Evolutionary conservation across 371 early-diverging fungal species (phyloP), one percentile per base, ranked within the genome.

Genomic region (Mycotypha africana): DNA sequence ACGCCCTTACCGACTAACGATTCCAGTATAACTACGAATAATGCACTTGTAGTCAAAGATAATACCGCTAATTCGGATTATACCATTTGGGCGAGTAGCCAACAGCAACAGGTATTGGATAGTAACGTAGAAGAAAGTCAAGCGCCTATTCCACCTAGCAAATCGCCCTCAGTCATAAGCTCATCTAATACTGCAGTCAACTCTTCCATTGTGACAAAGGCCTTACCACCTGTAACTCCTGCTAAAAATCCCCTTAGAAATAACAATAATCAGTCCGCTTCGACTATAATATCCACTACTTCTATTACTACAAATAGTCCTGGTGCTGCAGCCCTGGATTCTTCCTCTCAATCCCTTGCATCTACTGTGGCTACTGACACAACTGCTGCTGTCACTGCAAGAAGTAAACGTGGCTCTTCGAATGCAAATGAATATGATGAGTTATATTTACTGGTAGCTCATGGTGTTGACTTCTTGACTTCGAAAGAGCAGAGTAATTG

Each of bases 81-180:
- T 51, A 55, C 68, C 37, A 55, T 63, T 59, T 68, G 68, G 68
- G 59, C 61, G 50, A 64, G 58, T 45, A 68, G 58, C 22, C 68
- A 68, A 37, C 39, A 33, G 10, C 45, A 15, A 2, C n/a, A n/a
- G n/a, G n/a, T n/a, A n/a, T n/a, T n/a, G n/a, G n/a, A n/a, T n/a
- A n/a, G n/a, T n/a, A n/a, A n/a, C n/a, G n/a, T n/a, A n/a, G n/a
- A n/a, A n/a, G n/a, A 10, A 26, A 19, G 25, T 17, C 40, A 22
- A 31, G 26, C 34, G 41, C 35, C n/a, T n/a, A n/a, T n/a, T n/a
- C n/a, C n/a, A n/a, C n/a, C n/a, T n/a, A n/a, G n/a, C n/a, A n/a
- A n/a, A n/a, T n/a, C n/a, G n/a, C n/a, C n/a, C n/a, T n/a, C n/a
- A n/a, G n/a, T n/a, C n/a, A n/a, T n/a, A n/a, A n/a, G n/a, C n/a